Evolutionary conservation across 2,329 filamentous ascomycete species (phyloP).

Genomic region (Aurifilum marmelostoma): DNA sequence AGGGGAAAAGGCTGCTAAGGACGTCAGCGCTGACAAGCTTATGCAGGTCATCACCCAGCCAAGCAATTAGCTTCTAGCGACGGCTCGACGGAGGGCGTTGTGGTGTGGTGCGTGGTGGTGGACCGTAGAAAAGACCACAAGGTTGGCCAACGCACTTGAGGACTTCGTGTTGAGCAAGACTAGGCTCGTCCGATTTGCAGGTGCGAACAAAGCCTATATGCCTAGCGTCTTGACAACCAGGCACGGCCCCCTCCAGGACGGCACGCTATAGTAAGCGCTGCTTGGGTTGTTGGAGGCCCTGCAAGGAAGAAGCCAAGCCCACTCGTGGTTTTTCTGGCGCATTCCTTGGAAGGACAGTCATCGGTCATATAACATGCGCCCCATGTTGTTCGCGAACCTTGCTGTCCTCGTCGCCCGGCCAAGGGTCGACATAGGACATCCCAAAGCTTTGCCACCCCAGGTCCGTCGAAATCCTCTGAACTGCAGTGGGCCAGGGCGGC

Average conservation of each 20-base stretch:
- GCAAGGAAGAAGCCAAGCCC: not conserved
- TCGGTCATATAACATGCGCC: not conserved
- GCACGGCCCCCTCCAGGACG: slow-evolving; percentile 7
- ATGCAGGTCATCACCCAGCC: slow-evolving; percentile 9
- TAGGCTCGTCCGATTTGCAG: slow-evolving; percentile 21
- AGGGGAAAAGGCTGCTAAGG: slow-evolving; percentile 9
- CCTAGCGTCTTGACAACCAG: slow-evolving; percentile 10
- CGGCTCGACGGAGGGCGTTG: not conserved
- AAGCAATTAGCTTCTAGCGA: slow-evolving; percentile 14
- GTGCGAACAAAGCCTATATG: slow-evolving; percentile 21
- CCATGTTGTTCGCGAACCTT: not conserved
- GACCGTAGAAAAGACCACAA: slow-evolving; percentile 9
- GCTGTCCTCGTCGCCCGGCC: not conserved
- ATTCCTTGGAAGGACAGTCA: not conserved
- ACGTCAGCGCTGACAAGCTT: slow-evolving; percentile 12
- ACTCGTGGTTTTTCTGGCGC: not conserved
- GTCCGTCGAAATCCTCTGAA: not conserved
- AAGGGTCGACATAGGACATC: not conserved
- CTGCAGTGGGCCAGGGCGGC: not conserved
- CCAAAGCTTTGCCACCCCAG: not conserved
- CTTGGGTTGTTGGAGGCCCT: not conserved
- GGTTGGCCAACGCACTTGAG: slow-evolving; percentile 15
- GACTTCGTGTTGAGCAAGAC: slow-evolving; percentile 27
- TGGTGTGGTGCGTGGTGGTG: not conserved
- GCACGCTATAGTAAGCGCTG: not conserved